phyloP scores from a whole-genome alignment of 2,329 filamentous ascomycete species.

The Harringtonia lauricola region DNA sequence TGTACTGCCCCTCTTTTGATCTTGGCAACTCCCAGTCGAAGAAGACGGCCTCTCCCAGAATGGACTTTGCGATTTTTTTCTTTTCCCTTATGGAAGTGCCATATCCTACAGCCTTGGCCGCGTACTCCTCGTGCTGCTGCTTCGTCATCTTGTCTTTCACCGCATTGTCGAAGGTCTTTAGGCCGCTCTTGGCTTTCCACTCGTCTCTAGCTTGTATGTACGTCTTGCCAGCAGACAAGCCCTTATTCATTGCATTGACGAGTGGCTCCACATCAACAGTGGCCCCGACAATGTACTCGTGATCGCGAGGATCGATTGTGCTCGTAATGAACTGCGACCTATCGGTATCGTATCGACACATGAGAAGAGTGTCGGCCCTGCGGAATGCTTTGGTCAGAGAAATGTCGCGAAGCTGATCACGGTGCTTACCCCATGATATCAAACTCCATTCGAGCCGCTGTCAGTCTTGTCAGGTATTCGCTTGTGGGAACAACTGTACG shows the following conservation, averaged over 20 bases:
- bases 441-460: constrained; percentile 24
- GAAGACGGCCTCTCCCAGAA: constrained; percentile 4
- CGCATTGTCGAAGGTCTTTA: constrained; percentile 7
- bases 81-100: background rate
- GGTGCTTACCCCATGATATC: constrained; percentile 23
- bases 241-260: constrained; percentile 14
- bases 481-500: constrained; percentile 26
- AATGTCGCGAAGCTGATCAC: too few relatives aligned
- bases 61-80: background rate
- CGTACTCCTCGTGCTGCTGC: background rate
- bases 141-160: background rate
- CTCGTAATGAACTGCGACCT: constrained; percentile 27
- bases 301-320: constrained; percentile 24
- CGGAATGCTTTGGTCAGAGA: too few relatives aligned
- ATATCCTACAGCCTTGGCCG: background rate
- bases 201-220: constrained; percentile 13
- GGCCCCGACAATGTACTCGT: constrained; percentile 26
- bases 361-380: constrained; percentile 22
- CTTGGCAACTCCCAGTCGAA: constrained; percentile 11
- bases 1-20: constrained; percentile 9
- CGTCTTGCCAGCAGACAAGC: constrained; percentile 14
- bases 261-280: constrained; percentile 20
- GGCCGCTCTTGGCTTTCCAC: constrained; percentile 4
- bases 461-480: constrained; percentile 25
- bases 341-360: constrained; percentile 26